Percentiles rank a stretch among this genome's conserved stretches.
These are phyloP conservation scores for Schrenkiella parvula DNA, from an alignment of 345 rosid genomes.

Conservation along the genomic window DNA sequence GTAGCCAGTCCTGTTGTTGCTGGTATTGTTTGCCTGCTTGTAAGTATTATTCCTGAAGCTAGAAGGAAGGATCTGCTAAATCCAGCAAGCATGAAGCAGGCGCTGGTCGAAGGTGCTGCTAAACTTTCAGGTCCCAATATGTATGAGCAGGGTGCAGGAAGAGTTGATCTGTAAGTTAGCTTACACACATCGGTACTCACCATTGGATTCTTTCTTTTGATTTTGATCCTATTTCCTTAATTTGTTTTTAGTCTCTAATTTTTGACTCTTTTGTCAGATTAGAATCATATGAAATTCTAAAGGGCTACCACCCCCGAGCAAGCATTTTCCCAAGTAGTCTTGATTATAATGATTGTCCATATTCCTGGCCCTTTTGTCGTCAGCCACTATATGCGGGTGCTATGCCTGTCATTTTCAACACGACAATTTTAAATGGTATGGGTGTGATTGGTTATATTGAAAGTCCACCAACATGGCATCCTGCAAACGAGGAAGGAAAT, in stretches of 20 bases:
- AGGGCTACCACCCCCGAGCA: conserved; percentile 85
- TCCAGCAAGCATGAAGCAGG: conserved; percentile 99
- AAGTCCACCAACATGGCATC: conserved; percentile 89
- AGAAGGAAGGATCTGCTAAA: conserved; percentile 65
- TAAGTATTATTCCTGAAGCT: conserved; percentile 75
- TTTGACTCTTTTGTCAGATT: conserved; percentile 58
- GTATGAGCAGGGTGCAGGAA: conserved; percentile 98
- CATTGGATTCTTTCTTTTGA: neutral
- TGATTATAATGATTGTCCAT: conserved; percentile 88
- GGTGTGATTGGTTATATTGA: conserved; percentile 85
- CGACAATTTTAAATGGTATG: conserved; percentile 94
- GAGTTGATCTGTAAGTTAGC: conserved; percentile 85
- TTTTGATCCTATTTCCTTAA: neutral
- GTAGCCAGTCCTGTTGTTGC: conserved; percentile 99
- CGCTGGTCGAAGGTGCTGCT: conserved; percentile 97
- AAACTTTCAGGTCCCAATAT: conserved; percentile 92
- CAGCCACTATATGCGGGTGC: conserved; percentile 96
- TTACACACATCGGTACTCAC: neutral
- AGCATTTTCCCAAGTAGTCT: conserved; percentile 91
- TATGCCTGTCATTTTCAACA: conserved; percentile 91
- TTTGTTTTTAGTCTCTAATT: conserved; percentile 29
- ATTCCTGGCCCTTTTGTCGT: conserved; percentile 97
- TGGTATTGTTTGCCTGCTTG: conserved; percentile 94
- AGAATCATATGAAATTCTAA: conserved; percentile 91
- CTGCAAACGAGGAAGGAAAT: conserved; percentile 81